Percentiles rank a stretch among this genome's conserved stretches.
phyloP scores from a whole-genome alignment of 352 stramenopile genomes.

The Pythium rishiriense region DNA sequence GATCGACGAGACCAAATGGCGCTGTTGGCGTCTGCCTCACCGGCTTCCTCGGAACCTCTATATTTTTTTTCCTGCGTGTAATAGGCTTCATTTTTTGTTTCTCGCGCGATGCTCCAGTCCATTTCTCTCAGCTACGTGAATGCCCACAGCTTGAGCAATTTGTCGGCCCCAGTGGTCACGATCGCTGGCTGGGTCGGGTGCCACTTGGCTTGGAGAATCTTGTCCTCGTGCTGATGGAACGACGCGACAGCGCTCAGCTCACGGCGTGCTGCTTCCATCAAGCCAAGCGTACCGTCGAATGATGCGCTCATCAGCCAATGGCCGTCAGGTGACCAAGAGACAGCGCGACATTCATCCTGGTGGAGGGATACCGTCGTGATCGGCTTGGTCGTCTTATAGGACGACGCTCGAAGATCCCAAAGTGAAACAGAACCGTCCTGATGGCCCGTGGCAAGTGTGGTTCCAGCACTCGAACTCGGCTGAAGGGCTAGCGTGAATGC shows the following conservation, averaged over 20 bases:
- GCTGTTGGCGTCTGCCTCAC: not conserved
- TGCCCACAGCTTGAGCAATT: conserved; percentile 64
- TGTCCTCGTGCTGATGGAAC: conserved; percentile 63
- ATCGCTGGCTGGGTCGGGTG: conserved; percentile 54
- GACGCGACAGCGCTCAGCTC: conserved; percentile 41
- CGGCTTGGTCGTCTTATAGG: conserved; percentile 7
- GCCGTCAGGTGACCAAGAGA: conserved; percentile 62
- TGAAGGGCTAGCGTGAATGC: conserved; percentile 53
- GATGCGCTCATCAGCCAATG: conserved; percentile 57
- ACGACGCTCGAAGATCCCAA: conserved; percentile 61
- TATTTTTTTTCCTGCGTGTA: conserved; percentile 19
- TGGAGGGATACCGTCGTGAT: conserved; percentile 41
- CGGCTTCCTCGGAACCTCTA: not conserved
- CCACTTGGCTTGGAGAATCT: conserved; percentile 71
- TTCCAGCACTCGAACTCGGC: conserved; percentile 20
- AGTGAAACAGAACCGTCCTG: conserved; percentile 59
- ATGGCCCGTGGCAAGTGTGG: conserved; percentile 47
- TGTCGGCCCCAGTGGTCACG: conserved; percentile 62
- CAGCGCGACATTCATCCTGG: conserved; percentile 56
- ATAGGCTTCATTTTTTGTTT: conserved; percentile 2
- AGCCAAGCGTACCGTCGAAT: conserved; percentile 64
- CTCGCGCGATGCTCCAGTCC: not conserved
- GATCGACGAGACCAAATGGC: no score
- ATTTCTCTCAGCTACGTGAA: conserved; percentile 27
- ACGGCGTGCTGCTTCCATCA: conserved; percentile 21